Evolutionary conservation across 495 filamentous ascomycete genomes (phyloP).

Genomic region (Physcia stellaris): DNA sequence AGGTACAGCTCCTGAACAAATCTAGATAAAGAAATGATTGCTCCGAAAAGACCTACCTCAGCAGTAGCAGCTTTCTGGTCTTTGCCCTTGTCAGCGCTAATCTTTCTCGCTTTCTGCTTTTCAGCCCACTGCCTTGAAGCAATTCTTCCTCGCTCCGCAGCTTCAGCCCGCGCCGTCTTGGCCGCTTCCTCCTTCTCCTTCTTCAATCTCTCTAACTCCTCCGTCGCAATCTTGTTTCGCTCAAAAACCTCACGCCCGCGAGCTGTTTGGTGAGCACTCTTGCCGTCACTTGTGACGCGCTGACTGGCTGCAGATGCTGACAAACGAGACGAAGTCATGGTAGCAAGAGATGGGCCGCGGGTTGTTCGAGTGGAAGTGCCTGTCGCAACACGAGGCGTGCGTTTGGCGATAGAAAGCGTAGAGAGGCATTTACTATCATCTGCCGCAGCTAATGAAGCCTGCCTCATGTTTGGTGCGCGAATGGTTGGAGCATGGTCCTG

Average conservation of each 20-base stretch:
- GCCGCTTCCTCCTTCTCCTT: constrained; percentile 43
- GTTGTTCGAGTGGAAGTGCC: constrained; percentile 2
- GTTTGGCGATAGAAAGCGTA: constrained; percentile 10
- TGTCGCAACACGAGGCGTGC: constrained; percentile 3
- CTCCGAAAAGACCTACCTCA: too few species aligned
- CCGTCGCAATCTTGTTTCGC: constrained; percentile 34
- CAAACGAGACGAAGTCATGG: constrained; percentile 10
- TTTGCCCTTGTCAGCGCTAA: constrained; percentile 23
- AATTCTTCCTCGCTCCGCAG: constrained; percentile 50
- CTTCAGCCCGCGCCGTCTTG: constrained; percentile 43
- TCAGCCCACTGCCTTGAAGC: constrained; percentile 58
- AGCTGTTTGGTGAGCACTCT: constrained; percentile 23
- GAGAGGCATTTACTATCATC: constrained; percentile 11
- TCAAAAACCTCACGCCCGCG: constrained; percentile 48
- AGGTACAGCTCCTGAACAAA: too few species aligned
- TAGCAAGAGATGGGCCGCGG: constrained; percentile 6
- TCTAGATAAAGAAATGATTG: too few species aligned
- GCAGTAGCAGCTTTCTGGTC: not conserved
- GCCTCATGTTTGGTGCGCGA: constrained; percentile 14
- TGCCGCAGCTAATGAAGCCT: constrained; percentile 8
- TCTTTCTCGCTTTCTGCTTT: constrained; percentile 38
- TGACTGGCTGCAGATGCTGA: not conserved
- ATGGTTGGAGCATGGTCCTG: constrained; percentile 11
- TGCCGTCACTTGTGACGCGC: constrained; percentile 4
- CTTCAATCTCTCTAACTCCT: constrained; percentile 36